Evolutionary conservation across 768 basidiomycete species (phyloP).

Genomic region (Phlegmacium glaucopus): DNA sequence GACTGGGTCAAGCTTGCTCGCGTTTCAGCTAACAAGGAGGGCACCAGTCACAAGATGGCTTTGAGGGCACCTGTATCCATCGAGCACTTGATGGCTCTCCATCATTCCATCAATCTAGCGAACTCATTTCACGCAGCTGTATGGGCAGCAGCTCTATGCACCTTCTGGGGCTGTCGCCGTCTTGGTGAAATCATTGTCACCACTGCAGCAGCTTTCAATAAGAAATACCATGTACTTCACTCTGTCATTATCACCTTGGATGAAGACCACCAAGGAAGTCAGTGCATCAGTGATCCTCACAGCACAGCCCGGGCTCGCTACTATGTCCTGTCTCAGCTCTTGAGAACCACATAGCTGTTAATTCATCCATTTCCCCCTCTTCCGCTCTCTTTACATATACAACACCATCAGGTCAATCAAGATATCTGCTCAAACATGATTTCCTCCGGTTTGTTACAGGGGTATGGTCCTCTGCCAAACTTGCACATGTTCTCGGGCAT

Average conservation of each 20-base stretch:
- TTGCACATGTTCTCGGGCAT: slow-evolving; percentile 11
- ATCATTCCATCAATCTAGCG: slow-evolving; percentile 2
- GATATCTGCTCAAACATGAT: background rate
- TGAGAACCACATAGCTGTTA: slow-evolving; percentile 13
- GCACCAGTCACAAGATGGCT: background rate
- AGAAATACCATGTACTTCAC: slow-evolving; percentile 12
- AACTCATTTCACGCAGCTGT: slow-evolving; percentile 25
- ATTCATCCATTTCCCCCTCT: background rate
- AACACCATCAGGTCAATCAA: background rate
- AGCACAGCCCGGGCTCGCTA: background rate
- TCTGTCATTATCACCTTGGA: slow-evolving; percentile 28
- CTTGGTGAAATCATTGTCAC: slow-evolving; percentile 25
- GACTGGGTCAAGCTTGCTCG: background rate
- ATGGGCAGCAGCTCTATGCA: slow-evolving; percentile 25
- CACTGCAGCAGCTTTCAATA: slow-evolving; percentile 6
- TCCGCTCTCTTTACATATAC: slow-evolving; percentile 5
- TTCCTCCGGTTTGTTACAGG: background rate
- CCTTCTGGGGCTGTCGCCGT: slow-evolving; percentile 33
- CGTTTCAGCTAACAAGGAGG: background rate
- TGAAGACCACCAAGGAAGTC: slow-evolving; percentile 24
- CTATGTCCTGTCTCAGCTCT: slow-evolving; percentile 17
- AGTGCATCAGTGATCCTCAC: slow-evolving; percentile 28
- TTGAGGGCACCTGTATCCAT: background rate
- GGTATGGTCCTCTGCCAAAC: background rate
- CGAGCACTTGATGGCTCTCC: slow-evolving; percentile 10